Evolutionary conservation across 2,329 filamentous ascomycete species (phyloP), one percentile per base, ranked within the genome.

Genomic region (Aspergillus carbonarius): DNA sequence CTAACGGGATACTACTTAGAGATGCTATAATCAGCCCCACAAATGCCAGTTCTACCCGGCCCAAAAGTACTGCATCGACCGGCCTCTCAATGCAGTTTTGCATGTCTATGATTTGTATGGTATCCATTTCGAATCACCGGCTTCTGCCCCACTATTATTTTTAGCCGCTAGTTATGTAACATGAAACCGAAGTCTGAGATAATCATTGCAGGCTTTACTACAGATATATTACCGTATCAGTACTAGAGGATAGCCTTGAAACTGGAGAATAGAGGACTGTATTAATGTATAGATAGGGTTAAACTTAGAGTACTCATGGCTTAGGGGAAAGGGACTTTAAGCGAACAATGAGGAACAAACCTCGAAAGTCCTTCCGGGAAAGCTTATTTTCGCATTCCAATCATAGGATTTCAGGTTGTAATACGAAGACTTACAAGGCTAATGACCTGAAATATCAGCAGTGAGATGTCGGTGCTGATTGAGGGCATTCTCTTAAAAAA

Each of bases 31-130:
- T 47, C 9, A 47, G 52, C 13, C 35, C 53, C 53, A 48, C 30
- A 40, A 47, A 48, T 39, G 30, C 30, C 42, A 48, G 32, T 48
- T 48, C 15, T 55, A 48, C 53, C 42, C 53, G 42, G 42, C 53
- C 42, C 53, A 30, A 39, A 32, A 48, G 42, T 48, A 35, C 52
- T 54, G 5, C 17, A 54, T 47, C 25, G 39, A 35, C 6, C 37
- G 15, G 39, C 37, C 23, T 18, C 51, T 44, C 25, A 54, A 46
- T 54, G 52, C 52, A 46, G 27, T 54, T 37, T 54, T 47, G 40
- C 30, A 32, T 32, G 25, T 27, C 25, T 10, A 32, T 32, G 9
- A 32, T 32, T 32, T 10, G 3, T 10, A 12, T 10, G 30, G 30
- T 32, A 32, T 32, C 30, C 3, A 32, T 32, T 32, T 23, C 23